Base-by-base conservation (phyloP, 345 rosid species). In the Turritis glabra region DNA sequence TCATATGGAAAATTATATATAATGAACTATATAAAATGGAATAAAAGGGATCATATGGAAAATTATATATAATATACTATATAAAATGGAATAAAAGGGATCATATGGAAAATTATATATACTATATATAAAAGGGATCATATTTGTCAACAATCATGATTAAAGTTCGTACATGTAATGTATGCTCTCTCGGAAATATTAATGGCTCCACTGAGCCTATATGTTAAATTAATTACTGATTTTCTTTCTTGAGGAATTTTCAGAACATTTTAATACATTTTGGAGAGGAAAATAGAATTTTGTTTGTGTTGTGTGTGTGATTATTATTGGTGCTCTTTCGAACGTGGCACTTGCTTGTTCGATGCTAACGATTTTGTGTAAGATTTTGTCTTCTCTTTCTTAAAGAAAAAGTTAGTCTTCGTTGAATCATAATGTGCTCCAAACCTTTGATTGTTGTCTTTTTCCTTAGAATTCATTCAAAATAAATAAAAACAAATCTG, bases 301-400 rank as follows among this genome's bases (percentile, higher is more conserved):
- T 74, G 58, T 64, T 53, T 58, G 59, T 55, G 40, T 43, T 44
- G 17, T 70, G 57, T 46, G 53, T 71, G 15, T 15, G 56, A 51
- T 72, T 51, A 51, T 25, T 13, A 41, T 58, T 26, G 61, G 68
- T 67, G 44, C 53, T 75, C 67, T 48, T 60, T 11, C 19, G 37
- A 58, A 67, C 78, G 73, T 75, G 78, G 73, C 73, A 67, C 67
- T 75, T 67, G 61, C 43, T 48, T 19, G 73, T 67, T 75, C 60
- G 72, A 67, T 67, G 78, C 3, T 37, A 37, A 37, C 52, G 78
- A 75, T 75, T 64, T 75, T 57, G 73, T 54, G 67, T 58, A 75
- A 75, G 78, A 67, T 67, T 27, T 37, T 75, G 78, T 75, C 61
- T 58, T 67, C 44, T 48, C 38, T 66, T 75, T 67, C 73, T 8